Evolutionary conservation across 768 basidiomycete genomes (phyloP), one percentile per base, ranked within the genome.

Genomic region (Calocera viscosa): DNA sequence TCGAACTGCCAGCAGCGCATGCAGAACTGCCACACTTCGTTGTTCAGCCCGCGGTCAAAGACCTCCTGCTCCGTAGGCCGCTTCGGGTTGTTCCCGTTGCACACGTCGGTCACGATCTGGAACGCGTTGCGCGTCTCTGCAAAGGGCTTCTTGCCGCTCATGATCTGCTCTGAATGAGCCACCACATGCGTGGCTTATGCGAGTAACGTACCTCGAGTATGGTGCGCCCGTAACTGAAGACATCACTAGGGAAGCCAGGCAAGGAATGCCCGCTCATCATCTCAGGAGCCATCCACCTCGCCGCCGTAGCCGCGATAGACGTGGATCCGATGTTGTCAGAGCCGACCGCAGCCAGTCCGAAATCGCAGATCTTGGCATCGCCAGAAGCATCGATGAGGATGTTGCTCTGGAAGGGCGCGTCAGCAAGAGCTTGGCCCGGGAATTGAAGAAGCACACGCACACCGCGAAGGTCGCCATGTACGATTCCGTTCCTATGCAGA

Each of bases 21-120:
- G 53, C 53, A 60, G 30, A 60, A 60, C 53, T 60, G 24, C 53
- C 53, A 60, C 53, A 60, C 53, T 26, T 26, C 53, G 53, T 60
- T 22, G 16, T 26, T 60, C 26, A 60, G 53, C 7, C 53, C 53
- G 26, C 53, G 53, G 26, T 26, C 26, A 10, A 60, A 11, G 14
- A 60, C 53, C 53, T 60, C 53, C 16, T 12, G 53, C 53, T 60
- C 53, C 53, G 30, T 30, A 11, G 53, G 53, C 11, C 30, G 53
- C 53, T 32, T 60, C 16, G 53, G 53, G 26, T 60, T 60, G 14
- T 60, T 60, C 26, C 53, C 30, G 16, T 16, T 32, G 30, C 53
- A 60, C 10, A 60, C 53, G 26, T 60, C 53, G 30, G 53, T 60
- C 8, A 60, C 53, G 53, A 60, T 60, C 30, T 60, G 53, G 53